These are phyloP conservation scores for Fragaria nilgerrensis DNA, from an alignment of 306 rosid species.

Conservation along the genomic window DNA sequence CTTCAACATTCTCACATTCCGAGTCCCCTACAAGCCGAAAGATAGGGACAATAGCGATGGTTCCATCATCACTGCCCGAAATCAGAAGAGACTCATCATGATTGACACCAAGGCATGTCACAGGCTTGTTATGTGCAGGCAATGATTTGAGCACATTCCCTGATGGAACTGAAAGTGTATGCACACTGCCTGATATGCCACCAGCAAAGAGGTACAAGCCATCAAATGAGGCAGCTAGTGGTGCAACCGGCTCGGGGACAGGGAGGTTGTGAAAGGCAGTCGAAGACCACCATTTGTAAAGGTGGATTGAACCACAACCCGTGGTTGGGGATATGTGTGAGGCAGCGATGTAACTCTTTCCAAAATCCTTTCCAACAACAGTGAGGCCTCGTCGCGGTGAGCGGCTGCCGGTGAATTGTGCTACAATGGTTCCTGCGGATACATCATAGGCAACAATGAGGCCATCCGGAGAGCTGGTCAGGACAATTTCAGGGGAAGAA, in stretches of 20 bases:
- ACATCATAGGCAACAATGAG: slow-evolving; percentile 50
- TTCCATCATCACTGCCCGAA: slow-evolving; percentile 73
- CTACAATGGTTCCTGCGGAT: slow-evolving; percentile 35
- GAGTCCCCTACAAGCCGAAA: slow-evolving; percentile 40
- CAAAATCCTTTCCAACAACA: slow-evolving; percentile 28
- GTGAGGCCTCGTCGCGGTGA: slow-evolving; percentile 54
- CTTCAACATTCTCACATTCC: slow-evolving; percentile 3
- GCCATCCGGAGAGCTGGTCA: slow-evolving; percentile 61
- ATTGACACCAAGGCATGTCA: slow-evolving; percentile 48
- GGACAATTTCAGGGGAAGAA: slow-evolving; percentile 47
- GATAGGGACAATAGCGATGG: slow-evolving; percentile 47
- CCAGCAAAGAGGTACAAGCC: slow-evolving; percentile 63
- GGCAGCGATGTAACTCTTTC: slow-evolving; percentile 40
- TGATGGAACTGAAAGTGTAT: slow-evolving; percentile 42
- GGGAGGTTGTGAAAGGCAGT: slow-evolving; percentile 40
- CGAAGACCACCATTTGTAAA: slow-evolving; percentile 63
- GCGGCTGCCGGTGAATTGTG: slow-evolving; percentile 39
- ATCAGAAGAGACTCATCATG: slow-evolving; percentile 62
- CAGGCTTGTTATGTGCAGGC: slow-evolving; percentile 39
- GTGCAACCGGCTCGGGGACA: slow-evolving; percentile 63
- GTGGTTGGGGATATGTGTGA: slow-evolving; percentile 56
- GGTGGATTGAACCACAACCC: slow-evolving; percentile 53
- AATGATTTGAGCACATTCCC: slow-evolving; percentile 49
- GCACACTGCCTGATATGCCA: slow-evolving; percentile 58
- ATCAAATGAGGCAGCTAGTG: slow-evolving; percentile 42